phyloP scores from a whole-genome alignment of 371 early-diverging fungal genomes.

The Mortierella polycephala region DNA sequence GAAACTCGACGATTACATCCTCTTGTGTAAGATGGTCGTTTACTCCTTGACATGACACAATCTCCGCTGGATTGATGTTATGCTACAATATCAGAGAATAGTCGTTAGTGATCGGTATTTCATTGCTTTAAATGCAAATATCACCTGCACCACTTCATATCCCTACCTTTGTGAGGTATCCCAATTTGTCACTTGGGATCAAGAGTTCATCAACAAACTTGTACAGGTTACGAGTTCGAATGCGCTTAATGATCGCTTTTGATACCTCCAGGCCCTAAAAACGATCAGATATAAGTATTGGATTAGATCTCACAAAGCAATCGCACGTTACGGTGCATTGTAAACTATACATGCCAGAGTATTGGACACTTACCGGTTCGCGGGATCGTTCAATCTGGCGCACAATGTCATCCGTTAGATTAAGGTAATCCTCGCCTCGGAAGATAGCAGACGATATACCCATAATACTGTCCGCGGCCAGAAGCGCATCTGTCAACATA shows the following conservation, averaged over 20 bases:
- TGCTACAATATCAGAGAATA: constrained; percentile 31
- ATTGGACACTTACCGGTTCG: constrained; percentile 46
- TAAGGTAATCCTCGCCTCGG: constrained; percentile 74
- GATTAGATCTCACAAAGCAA: neutral
- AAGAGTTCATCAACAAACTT: constrained; percentile 88
- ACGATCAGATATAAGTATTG: neutral
- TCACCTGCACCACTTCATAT: neutral
- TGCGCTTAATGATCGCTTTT: constrained; percentile 73
- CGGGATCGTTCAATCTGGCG: constrained; percentile 82
- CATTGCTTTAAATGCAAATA: neutral
- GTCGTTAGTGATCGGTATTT: neutral
- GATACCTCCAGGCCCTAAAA: constrained; percentile 70
- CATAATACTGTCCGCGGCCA: constrained; percentile 82
- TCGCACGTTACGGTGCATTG: no score
- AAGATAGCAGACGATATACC: constrained; percentile 78
- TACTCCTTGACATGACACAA: constrained; percentile 66
- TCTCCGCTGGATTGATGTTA: constrained; percentile 63
- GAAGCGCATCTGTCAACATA: constrained; percentile 90
- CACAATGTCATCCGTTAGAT: constrained; percentile 90
- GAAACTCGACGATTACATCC: constrained; percentile 82
- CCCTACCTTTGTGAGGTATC: constrained; percentile 58
- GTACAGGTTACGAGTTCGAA: constrained; percentile 84
- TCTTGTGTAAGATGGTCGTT: constrained; percentile 63
- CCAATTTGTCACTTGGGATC: constrained; percentile 70
- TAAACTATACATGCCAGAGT: no score